Evolutionary conservation across 2,329 filamentous ascomycete genomes (phyloP).

Genomic region (Alternaria solani): DNA sequence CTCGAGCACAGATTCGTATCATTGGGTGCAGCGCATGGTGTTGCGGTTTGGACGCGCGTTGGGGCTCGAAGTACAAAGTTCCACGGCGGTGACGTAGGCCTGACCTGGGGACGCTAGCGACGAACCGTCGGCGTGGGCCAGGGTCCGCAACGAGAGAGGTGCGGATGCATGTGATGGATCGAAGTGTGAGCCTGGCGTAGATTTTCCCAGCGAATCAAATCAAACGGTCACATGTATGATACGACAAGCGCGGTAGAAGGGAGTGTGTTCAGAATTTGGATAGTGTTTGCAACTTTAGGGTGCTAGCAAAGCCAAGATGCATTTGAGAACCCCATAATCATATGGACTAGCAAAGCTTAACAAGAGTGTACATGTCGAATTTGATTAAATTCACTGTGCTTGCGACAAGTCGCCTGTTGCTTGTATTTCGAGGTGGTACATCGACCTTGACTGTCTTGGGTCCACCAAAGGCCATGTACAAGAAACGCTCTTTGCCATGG

Average conservation of each 20-base stretch:
- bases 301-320: not conserved
- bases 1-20: slow-evolving; percentile 41
- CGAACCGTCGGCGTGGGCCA: not conserved
- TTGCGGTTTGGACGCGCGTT: slow-evolving; percentile 11
- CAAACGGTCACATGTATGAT: not conserved
- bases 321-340: not conserved
- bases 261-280: not conserved
- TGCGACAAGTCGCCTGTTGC: slow-evolving; percentile 19
- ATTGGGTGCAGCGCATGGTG: slow-evolving; percentile 37
- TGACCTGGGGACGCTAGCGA: slow-evolving; percentile 10
- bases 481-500: slow-evolving; percentile 2
- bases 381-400: not conserved
- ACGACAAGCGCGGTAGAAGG: not conserved
- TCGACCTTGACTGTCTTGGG: not conserved
- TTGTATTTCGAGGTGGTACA: slow-evolving; percentile 15
- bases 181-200: not conserved
- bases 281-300: not conserved
- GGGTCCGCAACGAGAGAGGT: slow-evolving; percentile 9
- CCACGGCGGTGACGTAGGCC: slow-evolving; percentile 34
- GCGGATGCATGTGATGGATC: not conserved
- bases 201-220: not conserved
- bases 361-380: not conserved
- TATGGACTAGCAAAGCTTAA: not conserved
- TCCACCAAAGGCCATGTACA: slow-evolving; percentile 17
- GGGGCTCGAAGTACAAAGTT: slow-evolving; percentile 16